Evolutionary conservation across 2,329 filamentous ascomycete species (phyloP), one percentile per base, ranked within the genome.

Genomic region (Phialemoniopsis sp.): DNA sequence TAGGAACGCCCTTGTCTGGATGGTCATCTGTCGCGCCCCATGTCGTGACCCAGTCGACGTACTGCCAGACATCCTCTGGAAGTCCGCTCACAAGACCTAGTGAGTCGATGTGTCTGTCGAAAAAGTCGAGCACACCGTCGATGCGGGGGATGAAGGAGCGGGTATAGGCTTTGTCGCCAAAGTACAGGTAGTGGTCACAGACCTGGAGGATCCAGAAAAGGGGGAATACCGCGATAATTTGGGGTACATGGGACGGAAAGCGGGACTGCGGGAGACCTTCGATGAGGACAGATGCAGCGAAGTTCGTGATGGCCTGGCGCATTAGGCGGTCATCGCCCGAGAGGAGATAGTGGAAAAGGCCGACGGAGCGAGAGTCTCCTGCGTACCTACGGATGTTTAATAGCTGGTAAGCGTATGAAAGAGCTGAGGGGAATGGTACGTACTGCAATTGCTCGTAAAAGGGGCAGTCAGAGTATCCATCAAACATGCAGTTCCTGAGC

Each of bases 171-270:
- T 33, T 49, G 39, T 66, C 62, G 4, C 56, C 58, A 37, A 63
- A 65, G 42, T 54, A 57, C 8, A 55, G 41, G 37, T 58, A 52
- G 37, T 67, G 63, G 41, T 66, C 63, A 30, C 49, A 54, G 1
- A 66, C 48, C 39, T 55, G 53, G 13, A 57, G 46, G 10, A 63
- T 50, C 62, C 60, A 65, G 47, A 56, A 64, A 0, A 65, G 53
- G 2, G 61, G 57, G 39, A 65, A 66, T 12, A 51, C 50, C n/a
- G 59, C 54, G 35, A 65, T 65, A 32, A 62, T 50, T 37, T 64
- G 59, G 3, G 53, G 52, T 1, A 54, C 50, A 33, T 63, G 60
- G 1, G 59, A 60, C 5, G 62, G 63, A 31, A 57, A 55, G 3
- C 62, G 58, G 12, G 56, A 60, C 35, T 57, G 55, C 0, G 58